These are phyloP conservation scores for Trichophyton schoenleinii DNA, from an alignment of 2,329 filamentous ascomycete species.

Conservation along the genomic window DNA sequence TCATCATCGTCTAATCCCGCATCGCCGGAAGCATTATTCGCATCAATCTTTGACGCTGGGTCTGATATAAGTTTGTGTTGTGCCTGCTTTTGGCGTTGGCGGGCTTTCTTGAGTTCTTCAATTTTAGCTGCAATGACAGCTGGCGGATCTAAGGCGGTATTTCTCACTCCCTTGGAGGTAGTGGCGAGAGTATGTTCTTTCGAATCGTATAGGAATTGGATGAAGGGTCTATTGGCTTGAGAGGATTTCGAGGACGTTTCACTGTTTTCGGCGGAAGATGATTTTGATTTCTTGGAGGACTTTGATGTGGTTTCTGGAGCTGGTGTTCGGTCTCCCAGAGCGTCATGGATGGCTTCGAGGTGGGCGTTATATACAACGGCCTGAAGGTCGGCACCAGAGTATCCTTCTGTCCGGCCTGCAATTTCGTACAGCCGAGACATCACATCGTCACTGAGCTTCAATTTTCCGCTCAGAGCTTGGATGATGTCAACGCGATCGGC, in stretches of 20 bases:
- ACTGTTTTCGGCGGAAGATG: background rate
- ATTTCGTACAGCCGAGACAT: slow-evolving; percentile 56
- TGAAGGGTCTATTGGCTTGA: slow-evolving; percentile 39
- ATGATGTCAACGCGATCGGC: slow-evolving; percentile 84
- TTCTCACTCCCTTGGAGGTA: slow-evolving; percentile 30
- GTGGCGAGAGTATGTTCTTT: slow-evolving; percentile 40
- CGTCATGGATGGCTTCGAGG: slow-evolving; percentile 89
- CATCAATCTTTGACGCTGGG: slow-evolving; percentile 6
- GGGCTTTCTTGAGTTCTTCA: slow-evolving; percentile 60
- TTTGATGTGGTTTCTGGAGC: slow-evolving; percentile 31
- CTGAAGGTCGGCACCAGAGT: slow-evolving; percentile 87
- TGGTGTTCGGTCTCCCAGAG: slow-evolving; percentile 48
- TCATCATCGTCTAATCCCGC: slow-evolving; percentile 14
- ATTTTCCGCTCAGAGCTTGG: slow-evolving; percentile 65
- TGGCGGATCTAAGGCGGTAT: slow-evolving; percentile 52
- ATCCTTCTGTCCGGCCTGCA: slow-evolving; percentile 69
- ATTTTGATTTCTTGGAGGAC: slow-evolving; percentile 22
- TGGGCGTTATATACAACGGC: slow-evolving; percentile 93
- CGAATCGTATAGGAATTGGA: slow-evolving; percentile 71
- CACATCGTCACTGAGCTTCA: slow-evolving; percentile 59
- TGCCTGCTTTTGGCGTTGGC: slow-evolving; percentile 48
- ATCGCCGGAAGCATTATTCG: slow-evolving; percentile 14
- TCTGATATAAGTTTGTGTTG: slow-evolving; percentile 24
- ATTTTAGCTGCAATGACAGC: slow-evolving; percentile 72
- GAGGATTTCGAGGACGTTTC: slow-evolving; percentile 19